A percentile compares a stretch with the other conserved stretches of the same genome.
Evolutionary conservation across 176 grass and related monocot genomes (phyloP).

Genomic region (Oryza meridionalis): DNA sequence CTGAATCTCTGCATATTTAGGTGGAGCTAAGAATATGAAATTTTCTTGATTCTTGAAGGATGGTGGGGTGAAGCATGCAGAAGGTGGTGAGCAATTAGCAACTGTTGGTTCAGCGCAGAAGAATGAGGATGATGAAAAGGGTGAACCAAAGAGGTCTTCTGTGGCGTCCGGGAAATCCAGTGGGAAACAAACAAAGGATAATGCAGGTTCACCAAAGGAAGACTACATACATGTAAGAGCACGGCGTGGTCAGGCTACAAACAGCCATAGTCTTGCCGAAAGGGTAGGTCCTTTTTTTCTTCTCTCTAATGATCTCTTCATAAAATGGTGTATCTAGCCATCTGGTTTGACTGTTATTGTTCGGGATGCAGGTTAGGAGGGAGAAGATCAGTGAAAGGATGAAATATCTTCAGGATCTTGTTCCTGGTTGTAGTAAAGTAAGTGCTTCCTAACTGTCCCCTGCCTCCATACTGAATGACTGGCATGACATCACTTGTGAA

Average conservation of each 20-base stretch:
- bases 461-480: slow-evolving; percentile 2
- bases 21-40: not conserved
- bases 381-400: slow-evolving; percentile 88
- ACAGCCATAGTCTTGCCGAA: slow-evolving; percentile 91
- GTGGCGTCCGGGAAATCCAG: slow-evolving; percentile 26
- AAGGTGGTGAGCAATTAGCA: slow-evolving; percentile 25
- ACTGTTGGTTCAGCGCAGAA: slow-evolving; percentile 26
- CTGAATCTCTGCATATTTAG: slow-evolving; percentile 6
- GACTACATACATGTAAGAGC: slow-evolving; percentile 85
- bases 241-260: slow-evolving; percentile 79
- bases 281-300: slow-evolving; percentile 48
- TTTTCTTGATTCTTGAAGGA: slow-evolving; percentile 41
- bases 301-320: not conserved
- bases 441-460: slow-evolving; percentile 6
- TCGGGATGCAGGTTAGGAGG: slow-evolving; percentile 64
- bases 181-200: slow-evolving; percentile 53
- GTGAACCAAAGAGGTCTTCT: slow-evolving; percentile 42
- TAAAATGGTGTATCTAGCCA: not conserved
- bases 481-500: not conserved
- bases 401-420: slow-evolving; percentile 91
- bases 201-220: slow-evolving; percentile 46
- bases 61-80: slow-evolving; percentile 42
- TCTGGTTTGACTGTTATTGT: slow-evolving; percentile 17
- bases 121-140: slow-evolving; percentile 28
- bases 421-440: slow-evolving; percentile 91